Percentiles rank a stretch among this genome's conserved stretches.
Conservation (phyloP, 2,329 filamentous ascomycete genomes). For the Fusarium sp. region DNA sequence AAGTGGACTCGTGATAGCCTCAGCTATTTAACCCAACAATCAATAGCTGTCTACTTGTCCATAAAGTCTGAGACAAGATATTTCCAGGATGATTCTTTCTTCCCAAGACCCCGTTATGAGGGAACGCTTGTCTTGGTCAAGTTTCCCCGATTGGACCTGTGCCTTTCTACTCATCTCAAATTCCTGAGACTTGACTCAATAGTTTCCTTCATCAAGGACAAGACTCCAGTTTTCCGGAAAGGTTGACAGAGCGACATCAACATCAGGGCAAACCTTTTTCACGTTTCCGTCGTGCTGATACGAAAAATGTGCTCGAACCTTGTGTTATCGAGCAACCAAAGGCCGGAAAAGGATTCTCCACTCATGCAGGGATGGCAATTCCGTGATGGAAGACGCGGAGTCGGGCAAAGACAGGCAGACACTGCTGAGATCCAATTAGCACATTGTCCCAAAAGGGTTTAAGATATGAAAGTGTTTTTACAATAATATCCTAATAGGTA, state of each 20-base stretch:
- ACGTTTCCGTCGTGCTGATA: not conserved
- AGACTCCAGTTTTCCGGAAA: not conserved
- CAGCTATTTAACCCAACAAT: not conserved
- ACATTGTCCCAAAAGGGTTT: too few species aligned
- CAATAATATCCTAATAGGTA: not conserved
- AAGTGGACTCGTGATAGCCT: not conserved
- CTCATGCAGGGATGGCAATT: not conserved
- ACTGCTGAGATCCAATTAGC: not conserved
- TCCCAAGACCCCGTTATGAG: not conserved
- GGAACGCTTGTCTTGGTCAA: not conserved
- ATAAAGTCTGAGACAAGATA: slow-evolving; percentile 11
- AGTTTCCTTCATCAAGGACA: not conserved
- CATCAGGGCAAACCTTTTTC: not conserved
- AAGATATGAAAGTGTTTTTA: too few species aligned
- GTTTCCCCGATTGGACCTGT: not conserved
- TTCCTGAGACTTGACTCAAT: not conserved
- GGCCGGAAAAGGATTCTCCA: not conserved
- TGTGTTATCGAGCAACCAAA: not conserved
- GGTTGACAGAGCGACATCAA: not conserved
- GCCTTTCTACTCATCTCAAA: not conserved
- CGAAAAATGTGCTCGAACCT: not conserved
- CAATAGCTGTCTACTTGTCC: not conserved
- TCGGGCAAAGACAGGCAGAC: not conserved
- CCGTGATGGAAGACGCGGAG: not conserved
- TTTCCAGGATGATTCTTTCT: not conserved